Conservation (phyloP, 2,329 filamentous ascomycete species). For the Stachybotrys elegans region DNA sequence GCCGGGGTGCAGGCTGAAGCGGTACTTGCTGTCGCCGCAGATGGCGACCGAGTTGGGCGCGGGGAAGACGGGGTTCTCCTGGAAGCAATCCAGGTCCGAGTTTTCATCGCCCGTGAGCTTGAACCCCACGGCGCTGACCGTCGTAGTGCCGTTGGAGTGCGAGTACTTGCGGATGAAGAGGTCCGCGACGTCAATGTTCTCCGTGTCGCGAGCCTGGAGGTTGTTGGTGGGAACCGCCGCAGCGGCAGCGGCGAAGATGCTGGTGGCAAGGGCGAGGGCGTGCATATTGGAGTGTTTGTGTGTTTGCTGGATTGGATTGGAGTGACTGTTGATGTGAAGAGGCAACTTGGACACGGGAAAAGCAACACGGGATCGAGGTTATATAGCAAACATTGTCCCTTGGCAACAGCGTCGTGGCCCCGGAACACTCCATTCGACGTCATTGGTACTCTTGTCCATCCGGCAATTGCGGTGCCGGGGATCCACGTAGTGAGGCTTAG, state of each 20-base stretch:
- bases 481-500: too few species aligned
- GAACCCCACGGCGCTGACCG: conserved; percentile 14
- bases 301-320: too few species aligned
- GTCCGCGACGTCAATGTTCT: conserved; percentile 18
- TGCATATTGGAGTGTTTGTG: conserved; percentile 13
- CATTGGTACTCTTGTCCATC: too few species aligned
- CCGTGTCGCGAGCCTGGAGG: conserved; percentile 4
- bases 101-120: conserved; percentile 14
- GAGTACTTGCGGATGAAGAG: conserved; percentile 17
- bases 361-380: too few species aligned
- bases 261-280: conserved; percentile 12
- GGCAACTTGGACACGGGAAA: too few species aligned
- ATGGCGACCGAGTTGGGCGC: conserved; percentile 12
- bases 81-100: conserved; percentile 10
- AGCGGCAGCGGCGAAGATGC: conserved; percentile 14
- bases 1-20: conserved; percentile 18
- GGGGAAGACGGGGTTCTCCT: conserved; percentile 12
- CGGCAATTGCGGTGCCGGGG: too few species aligned
- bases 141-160: background rate
- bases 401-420: too few species aligned
- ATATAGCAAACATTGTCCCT: too few species aligned
- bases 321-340: background rate
- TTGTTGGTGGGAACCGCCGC: conserved; percentile 6
- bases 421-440: too few species aligned
- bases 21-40: conserved; percentile 22